Conservation (phyloP, 305 asterid species). For the Salvia sclarea region DNA sequence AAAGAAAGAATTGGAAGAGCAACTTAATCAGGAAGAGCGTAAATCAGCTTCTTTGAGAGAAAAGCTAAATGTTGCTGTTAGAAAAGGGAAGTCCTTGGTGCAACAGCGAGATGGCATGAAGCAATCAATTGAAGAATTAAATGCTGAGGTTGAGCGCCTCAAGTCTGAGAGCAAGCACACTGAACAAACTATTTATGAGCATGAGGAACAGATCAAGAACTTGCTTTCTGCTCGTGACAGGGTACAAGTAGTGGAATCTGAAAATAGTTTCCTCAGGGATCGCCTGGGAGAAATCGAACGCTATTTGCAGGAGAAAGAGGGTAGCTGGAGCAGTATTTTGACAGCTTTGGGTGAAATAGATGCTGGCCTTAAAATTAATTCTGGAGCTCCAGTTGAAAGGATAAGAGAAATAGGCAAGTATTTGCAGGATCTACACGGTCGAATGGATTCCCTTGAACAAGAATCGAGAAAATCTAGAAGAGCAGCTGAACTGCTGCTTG, state of each 20-base stretch:
- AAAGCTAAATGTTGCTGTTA: constrained; percentile 86
- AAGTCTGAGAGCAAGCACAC: constrained; percentile 51
- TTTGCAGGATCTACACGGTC: constrained; percentile 51
- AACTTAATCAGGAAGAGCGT: constrained; percentile 78
- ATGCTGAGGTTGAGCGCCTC: constrained; percentile 61
- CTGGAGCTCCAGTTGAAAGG: constrained; percentile 59
- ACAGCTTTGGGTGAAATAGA: constrained; percentile 54
- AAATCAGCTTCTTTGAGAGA: constrained; percentile 83
- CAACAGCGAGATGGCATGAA: constrained; percentile 90
- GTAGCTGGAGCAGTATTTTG: constrained; percentile 54
- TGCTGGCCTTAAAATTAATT: constrained; percentile 39
- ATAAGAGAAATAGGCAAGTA: constrained; percentile 52
- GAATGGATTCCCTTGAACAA: constrained; percentile 56
- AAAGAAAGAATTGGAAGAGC: constrained; percentile 66
- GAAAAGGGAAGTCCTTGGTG: constrained; percentile 93
- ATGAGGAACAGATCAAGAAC: constrained; percentile 58
- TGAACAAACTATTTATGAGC: constrained; percentile 54
- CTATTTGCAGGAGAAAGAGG: constrained; percentile 58
- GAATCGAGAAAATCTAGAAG: constrained; percentile 85
- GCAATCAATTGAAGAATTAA: constrained; percentile 70
- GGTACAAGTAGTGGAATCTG: constrained; percentile 60
- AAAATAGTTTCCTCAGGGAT: constrained; percentile 56
- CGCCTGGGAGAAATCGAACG: constrained; percentile 61
- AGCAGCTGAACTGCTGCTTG: constrained; percentile 88
- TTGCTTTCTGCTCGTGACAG: constrained; percentile 57